A percentile compares a stretch with the other conserved stretches of the same genome.
These are phyloP conservation scores for Pichiaceae sp. DNA, from an alignment of 1,139 yeast species.

Conservation along the genomic window DNA sequence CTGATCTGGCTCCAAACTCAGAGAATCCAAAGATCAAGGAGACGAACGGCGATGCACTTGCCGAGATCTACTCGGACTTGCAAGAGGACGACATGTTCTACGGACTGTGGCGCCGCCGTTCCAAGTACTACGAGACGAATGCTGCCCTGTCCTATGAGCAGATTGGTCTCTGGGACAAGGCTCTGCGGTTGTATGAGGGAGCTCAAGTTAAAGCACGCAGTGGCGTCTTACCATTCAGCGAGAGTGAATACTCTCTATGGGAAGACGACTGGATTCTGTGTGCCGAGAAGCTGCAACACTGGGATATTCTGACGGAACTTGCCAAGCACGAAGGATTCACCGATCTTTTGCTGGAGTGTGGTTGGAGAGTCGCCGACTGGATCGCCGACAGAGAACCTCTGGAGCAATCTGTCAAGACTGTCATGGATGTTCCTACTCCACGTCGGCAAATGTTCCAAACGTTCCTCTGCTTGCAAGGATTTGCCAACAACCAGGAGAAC, in stretches of 20 bases:
- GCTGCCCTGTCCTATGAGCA: constrained; percentile 93
- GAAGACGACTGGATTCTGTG: constrained; percentile 98
- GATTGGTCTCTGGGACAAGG: constrained; percentile 90
- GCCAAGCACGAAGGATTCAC: constrained; percentile 98
- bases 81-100: constrained; percentile 97
- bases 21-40: constrained; percentile 70
- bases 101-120: constrained; percentile 95
- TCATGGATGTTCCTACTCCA: constrained; percentile 98
- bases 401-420: constrained; percentile 89
- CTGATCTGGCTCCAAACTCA: constrained; percentile 40
- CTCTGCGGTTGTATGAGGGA: constrained; percentile 89
- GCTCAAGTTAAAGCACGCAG: constrained; percentile 96
- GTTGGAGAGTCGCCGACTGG: constrained; percentile 99
- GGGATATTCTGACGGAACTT: constrained; percentile 94
- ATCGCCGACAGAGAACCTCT: constrained; percentile 88
- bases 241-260: constrained; percentile 93
- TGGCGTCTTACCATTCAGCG: constrained; percentile 92
- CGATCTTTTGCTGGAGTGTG: constrained; percentile 89
- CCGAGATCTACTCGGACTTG: constrained; percentile 79
- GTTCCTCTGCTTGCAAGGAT: constrained; percentile 85
- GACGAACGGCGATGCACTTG: constrained; percentile 82
- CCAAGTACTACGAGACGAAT: constrained; percentile 87
- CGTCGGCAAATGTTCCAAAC: constrained; percentile 94
- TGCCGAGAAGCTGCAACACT: constrained; percentile 94
- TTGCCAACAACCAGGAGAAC: constrained; percentile 82